These are phyloP conservation scores for Ploettnerulaceae sp. DNA, from an alignment of 2,329 filamentous ascomycete genomes.

Conservation along the genomic window DNA sequence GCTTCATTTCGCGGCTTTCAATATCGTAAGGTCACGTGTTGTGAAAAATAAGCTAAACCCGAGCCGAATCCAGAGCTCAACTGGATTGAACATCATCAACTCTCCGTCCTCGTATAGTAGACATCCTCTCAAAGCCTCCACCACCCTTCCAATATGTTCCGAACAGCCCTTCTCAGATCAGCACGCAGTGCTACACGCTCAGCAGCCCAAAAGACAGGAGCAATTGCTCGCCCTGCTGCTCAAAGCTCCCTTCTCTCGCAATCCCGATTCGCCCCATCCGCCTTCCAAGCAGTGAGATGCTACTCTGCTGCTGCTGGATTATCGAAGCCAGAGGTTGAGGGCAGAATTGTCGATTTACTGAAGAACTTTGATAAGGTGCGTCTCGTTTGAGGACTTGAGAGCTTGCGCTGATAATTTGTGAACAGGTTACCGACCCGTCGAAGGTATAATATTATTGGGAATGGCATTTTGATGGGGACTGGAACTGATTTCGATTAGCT, in stretches of 20 bases:
- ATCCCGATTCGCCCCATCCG: slow-evolving; percentile 57
- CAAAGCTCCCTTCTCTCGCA: slow-evolving; percentile 57
- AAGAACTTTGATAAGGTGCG: slow-evolving; percentile 95
- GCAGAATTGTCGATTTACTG: slow-evolving; percentile 85
- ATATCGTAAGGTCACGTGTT: slow-evolving; percentile 23
- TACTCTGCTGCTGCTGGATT: slow-evolving; percentile 82
- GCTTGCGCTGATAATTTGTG: slow-evolving; percentile 23
- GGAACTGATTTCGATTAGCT: slow-evolving; percentile 53
- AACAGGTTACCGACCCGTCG: slow-evolving; percentile 60
- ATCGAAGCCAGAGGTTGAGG: slow-evolving; percentile 79
- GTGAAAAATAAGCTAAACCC: slow-evolving; percentile 17
- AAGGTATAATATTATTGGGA: slow-evolving; percentile 46
- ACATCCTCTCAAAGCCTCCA: slow-evolving; percentile 16
- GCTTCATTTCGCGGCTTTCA: background rate
- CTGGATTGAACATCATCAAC: slow-evolving; percentile 13
- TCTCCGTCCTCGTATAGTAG: slow-evolving; percentile 8
- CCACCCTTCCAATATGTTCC: slow-evolving; percentile 67
- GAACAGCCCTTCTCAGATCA: slow-evolving; percentile 77
- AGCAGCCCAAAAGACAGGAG: slow-evolving; percentile 45
- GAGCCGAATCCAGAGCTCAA: background rate
- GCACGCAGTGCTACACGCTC: slow-evolving; percentile 50
- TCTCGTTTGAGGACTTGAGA: slow-evolving; percentile 16
- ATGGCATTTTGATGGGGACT: background rate
- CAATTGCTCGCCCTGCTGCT: slow-evolving; percentile 55
- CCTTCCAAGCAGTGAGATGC: slow-evolving; percentile 68